These are phyloP conservation scores for Arabidopsis hybrid DNA, from an alignment of 441 rosid genomes.

Conservation along the genomic window DNA sequence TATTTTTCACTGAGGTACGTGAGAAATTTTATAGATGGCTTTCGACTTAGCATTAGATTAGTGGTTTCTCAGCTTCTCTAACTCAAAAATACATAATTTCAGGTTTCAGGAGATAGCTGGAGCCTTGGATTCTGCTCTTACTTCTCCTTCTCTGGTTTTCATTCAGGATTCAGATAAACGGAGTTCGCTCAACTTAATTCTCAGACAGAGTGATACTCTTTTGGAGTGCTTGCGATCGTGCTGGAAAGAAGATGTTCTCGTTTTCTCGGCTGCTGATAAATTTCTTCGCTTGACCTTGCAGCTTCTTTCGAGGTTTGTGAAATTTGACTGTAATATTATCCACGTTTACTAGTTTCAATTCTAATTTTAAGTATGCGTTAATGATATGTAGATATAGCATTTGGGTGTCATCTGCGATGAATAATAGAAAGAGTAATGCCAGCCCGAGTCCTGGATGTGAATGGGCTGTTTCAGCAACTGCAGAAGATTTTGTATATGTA, in stretches of 20 bases:
- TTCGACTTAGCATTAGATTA: conserved; percentile 16
- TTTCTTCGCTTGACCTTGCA: conserved; percentile 97
- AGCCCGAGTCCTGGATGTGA: conserved; percentile 76
- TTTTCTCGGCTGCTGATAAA: conserved; percentile 90
- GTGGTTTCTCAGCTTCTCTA: conserved; percentile 27
- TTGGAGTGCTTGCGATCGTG: conserved; percentile 85
- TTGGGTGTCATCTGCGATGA: conserved; percentile 89
- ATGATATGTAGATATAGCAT: conserved; percentile 65
- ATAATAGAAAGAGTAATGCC: conserved; percentile 61
- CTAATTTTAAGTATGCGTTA: conserved; percentile 23
- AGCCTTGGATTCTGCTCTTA: conserved; percentile 81
- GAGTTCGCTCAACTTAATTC: conserved; percentile 53
- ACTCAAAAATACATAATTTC: conserved; percentile 34
- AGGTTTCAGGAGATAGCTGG: conserved; percentile 99
- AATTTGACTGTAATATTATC: conserved; percentile 12
- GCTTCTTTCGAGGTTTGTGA: conserved; percentile 83
- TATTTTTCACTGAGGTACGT: conserved; percentile 92
- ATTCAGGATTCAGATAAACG: conserved; percentile 60
- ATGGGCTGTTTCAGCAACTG: conserved; percentile 83
- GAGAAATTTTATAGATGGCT: conserved; percentile 31
- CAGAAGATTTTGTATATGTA: conserved; percentile 90
- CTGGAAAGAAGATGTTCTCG: conserved; percentile 94
- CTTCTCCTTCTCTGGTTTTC: conserved; percentile 62
- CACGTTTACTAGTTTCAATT: not conserved
- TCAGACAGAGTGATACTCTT: conserved; percentile 82